Conservation (phyloP, 805 yeast species). For the Candida nanaspora region DNA sequence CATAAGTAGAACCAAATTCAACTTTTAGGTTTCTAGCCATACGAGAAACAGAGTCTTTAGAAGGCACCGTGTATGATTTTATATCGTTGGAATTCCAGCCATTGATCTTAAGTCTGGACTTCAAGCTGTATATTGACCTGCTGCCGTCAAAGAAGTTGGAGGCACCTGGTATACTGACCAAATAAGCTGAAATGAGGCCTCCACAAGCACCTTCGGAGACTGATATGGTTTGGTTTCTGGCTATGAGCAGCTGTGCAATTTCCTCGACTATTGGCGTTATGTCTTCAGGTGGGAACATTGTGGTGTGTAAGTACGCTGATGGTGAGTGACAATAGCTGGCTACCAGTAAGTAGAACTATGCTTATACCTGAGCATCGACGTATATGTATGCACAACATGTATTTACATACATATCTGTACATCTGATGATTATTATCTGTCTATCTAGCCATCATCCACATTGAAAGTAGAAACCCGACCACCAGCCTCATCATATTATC, state of each 20-base stretch:
- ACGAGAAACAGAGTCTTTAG: slow-evolving; percentile 61
- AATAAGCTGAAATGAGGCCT: slow-evolving; percentile 72
- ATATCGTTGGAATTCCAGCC: slow-evolving; percentile 79
- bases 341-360: neutral
- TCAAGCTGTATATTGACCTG: slow-evolving; percentile 68
- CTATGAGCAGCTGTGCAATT: slow-evolving; percentile 51
- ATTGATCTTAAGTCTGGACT: slow-evolving; percentile 62
- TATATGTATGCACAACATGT: no score
- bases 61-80: slow-evolving; percentile 70
- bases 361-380: no score
- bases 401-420: no score
- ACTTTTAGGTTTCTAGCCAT: slow-evolving; percentile 73
- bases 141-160: slow-evolving; percentile 81
- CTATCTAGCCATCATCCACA: no score
- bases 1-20: slow-evolving; percentile 78
- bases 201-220: slow-evolving; percentile 90
- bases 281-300: slow-evolving; percentile 53
- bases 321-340: no score
- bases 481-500: no score
- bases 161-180: slow-evolving; percentile 82
- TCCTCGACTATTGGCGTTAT: slow-evolving; percentile 41
- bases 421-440: no score
- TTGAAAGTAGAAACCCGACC: no score
- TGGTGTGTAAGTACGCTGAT: no score
- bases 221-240: slow-evolving; percentile 58